A percentile compares a stretch with the other conserved stretches of the same genome.
Conservation (phyloP, 176 grass and related monocot genomes). For the Phragmites australis region DNA sequence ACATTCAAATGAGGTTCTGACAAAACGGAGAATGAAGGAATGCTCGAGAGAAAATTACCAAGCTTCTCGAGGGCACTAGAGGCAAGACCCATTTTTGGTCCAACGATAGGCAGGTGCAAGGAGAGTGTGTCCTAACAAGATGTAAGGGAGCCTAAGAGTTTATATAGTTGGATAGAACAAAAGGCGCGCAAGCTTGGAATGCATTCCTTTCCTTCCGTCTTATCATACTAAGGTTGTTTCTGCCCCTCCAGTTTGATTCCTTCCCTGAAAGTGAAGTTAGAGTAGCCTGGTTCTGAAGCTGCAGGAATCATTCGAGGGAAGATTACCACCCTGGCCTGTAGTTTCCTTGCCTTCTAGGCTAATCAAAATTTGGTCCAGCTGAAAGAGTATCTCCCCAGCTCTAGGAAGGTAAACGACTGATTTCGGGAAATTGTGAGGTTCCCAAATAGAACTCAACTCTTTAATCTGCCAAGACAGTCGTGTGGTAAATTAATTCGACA, state of each 20-base stretch:
- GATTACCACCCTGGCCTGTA: neutral
- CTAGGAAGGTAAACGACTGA: neutral
- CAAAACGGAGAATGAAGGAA: neutral
- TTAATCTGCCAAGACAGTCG: neutral
- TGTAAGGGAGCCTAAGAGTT: conserved; percentile 1
- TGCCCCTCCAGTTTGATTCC: conserved; percentile 41
- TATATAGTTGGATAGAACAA: conserved; percentile 41
- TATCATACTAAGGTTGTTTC: conserved; percentile 30
- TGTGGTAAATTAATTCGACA: neutral
- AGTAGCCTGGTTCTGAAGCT: conserved; percentile 26
- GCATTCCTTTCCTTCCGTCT: conserved; percentile 62
- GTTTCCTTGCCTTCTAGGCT: conserved; percentile 3
- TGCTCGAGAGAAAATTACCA: conserved; percentile 38
- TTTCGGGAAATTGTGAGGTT: conserved; percentile 3
- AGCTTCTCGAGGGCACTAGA: conserved; percentile 49
- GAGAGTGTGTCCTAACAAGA: conserved; percentile 19
- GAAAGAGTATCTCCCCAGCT: neutral
- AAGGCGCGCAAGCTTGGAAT: conserved; percentile 62
- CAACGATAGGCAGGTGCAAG: conserved; percentile 1
- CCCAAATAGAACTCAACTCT: neutral
- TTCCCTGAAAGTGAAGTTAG: conserved; percentile 44
- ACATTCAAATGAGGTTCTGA: neutral
- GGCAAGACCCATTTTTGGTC: conserved; percentile 59
- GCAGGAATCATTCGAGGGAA: conserved; percentile 33
- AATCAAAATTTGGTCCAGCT: neutral